These are phyloP conservation scores for Kodamaea derodonti DNA, from an alignment of 1,139 yeast genomes.

Conservation along the genomic window DNA sequence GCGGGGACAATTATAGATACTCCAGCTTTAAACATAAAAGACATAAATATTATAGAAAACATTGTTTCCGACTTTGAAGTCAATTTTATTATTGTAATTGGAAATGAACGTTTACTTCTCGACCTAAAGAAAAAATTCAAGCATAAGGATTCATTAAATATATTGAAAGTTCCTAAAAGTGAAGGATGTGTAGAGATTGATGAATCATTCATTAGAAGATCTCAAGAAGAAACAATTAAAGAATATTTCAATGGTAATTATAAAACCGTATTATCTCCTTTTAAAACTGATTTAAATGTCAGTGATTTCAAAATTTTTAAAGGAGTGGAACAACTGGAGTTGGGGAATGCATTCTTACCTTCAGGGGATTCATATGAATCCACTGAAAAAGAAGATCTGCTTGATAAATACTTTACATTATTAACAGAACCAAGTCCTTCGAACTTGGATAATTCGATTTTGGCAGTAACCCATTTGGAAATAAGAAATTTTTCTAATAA, in stretches of 20 bases:
- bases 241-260: slow-evolving; percentile 87
- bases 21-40: slow-evolving; percentile 56
- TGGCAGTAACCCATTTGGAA: slow-evolving; percentile 69
- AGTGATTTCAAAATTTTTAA: slow-evolving; percentile 37
- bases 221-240: slow-evolving; percentile 73
- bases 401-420: slow-evolving; percentile 32
- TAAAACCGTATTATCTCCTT: slow-evolving; percentile 70
- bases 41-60: slow-evolving; percentile 52
- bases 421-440: slow-evolving; percentile 46
- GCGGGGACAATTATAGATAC: slow-evolving; percentile 79
- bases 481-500: slow-evolving; percentile 45
- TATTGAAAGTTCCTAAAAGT: slow-evolving; percentile 64
- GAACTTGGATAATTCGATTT: slow-evolving; percentile 63
- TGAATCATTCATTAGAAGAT: slow-evolving; percentile 61
- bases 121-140: slow-evolving; percentile 59
- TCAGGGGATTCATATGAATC: slow-evolving; percentile 43
- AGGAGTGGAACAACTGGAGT: slow-evolving; percentile 35
- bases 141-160: slow-evolving; percentile 36
- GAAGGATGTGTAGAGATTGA: slow-evolving; percentile 75
- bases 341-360: slow-evolving; percentile 40
- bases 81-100: slow-evolving; percentile 54
- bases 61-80: slow-evolving; percentile 62
- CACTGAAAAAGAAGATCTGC: slow-evolving; percentile 23
- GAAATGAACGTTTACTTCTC: slow-evolving; percentile 60
- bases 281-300: slow-evolving; percentile 41